Evolutionary conservation across 176 grass and related monocot species (phyloP).

Genomic region (bread wheat (Triticum aestivum)): IWGSC_CS_RefSeq_v2.1 NC_057810.1:268649295-268649794

Average conservation of each 20-base stretch:
- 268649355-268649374: slow-evolving; percentile 46
- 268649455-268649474: neutral
- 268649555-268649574: slow-evolving; percentile 41
- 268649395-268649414: slow-evolving; percentile 52
- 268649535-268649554: slow-evolving; percentile 33
- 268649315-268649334: slow-evolving; percentile 32
- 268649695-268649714: slow-evolving; percentile 26
- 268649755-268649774: slow-evolving; percentile 28
- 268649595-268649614: slow-evolving; percentile 60
- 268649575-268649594: slow-evolving; percentile 34
- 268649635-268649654: slow-evolving; percentile 36
- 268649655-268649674: neutral
- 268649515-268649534: slow-evolving; percentile 38
- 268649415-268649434: slow-evolving; percentile 20
- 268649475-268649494: slow-evolving; percentile 45
- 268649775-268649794: slow-evolving; percentile 65
- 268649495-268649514: slow-evolving; percentile 30
- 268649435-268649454: neutral
- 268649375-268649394: slow-evolving; percentile 36
- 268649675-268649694: neutral
- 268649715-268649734: slow-evolving; percentile 15
- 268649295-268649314: slow-evolving; percentile 54
- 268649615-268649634: slow-evolving; percentile 34
- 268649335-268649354: neutral
- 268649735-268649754: slow-evolving; percentile 45